These are phyloP conservation scores for Colletotrichum tanaceti DNA, from an alignment of 2,329 filamentous ascomycete genomes.

Conservation along the genomic window DNA sequence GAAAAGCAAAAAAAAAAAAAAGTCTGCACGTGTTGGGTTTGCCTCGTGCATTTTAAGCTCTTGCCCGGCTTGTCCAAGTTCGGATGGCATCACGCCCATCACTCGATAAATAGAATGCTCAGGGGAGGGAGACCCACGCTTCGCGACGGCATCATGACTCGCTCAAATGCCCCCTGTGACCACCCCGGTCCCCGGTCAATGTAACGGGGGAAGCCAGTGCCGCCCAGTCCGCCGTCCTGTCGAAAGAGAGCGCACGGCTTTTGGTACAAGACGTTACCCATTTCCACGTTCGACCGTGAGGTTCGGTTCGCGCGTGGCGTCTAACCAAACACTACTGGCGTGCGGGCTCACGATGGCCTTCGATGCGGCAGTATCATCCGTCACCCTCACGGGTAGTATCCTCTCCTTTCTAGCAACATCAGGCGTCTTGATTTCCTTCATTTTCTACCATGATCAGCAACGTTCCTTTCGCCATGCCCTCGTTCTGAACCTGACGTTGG, in stretches of 20 bases:
- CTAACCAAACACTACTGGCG: constrained; percentile 29
- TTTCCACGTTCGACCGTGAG: constrained; percentile 21
- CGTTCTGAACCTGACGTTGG: constrained; percentile 43
- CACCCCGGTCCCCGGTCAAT: constrained; percentile 32
- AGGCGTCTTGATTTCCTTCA: constrained; percentile 34
- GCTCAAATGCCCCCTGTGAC: too few relatives aligned
- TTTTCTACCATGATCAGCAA: constrained; percentile 40
- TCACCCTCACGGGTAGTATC: constrained; percentile 37
- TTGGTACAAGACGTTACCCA: constrained; percentile 38
- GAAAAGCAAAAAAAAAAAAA: too few relatives aligned
- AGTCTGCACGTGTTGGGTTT: neutral
- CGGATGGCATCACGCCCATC: constrained; percentile 33
- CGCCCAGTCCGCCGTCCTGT: constrained; percentile 12
- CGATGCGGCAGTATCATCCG: constrained; percentile 35
- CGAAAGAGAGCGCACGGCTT: constrained; percentile 12
- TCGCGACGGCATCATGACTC: constrained; percentile 35
- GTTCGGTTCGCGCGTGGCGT: constrained; percentile 25
- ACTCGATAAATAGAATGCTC: constrained; percentile 36
- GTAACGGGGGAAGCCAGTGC: constrained; percentile 27
- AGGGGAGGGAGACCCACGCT: constrained; percentile 36
- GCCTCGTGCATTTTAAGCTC: constrained; percentile 2
- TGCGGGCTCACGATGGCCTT: constrained; percentile 40
- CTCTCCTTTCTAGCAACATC: constrained; percentile 35
- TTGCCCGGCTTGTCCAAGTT: constrained; percentile 5
- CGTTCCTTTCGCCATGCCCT: constrained; percentile 44